phyloP scores from a whole-genome alignment of 192 early-diverging fungal genomes.

The Spizellomyces punctatus region DNA sequence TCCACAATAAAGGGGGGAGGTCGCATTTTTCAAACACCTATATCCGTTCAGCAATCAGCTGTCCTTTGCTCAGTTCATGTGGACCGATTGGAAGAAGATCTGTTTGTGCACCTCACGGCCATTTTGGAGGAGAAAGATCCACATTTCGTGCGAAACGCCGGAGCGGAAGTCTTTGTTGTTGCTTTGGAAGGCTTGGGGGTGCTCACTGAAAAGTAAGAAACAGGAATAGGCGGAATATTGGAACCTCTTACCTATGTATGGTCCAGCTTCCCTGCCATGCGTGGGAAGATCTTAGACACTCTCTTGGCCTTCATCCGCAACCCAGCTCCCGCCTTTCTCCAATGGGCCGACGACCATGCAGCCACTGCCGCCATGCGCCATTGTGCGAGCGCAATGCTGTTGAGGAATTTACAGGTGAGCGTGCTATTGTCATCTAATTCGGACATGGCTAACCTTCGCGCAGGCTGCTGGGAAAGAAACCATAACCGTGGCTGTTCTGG shows the following conservation, averaged over 20 bases:
- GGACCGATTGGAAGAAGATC: slow-evolving; percentile 5
- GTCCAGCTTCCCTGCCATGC: too few relatives aligned
- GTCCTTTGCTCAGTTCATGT: slow-evolving; percentile 16
- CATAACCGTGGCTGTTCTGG: slow-evolving; percentile 1
- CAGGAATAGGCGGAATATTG: neutral
- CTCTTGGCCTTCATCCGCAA: slow-evolving; percentile 4
- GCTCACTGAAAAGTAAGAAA: slow-evolving; percentile 11
- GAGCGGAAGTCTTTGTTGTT: slow-evolving; percentile 9
- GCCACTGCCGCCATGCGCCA: slow-evolving; percentile 19
- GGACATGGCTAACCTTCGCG: neutral
- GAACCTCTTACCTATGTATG: too few relatives aligned
- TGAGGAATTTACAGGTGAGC: slow-evolving; percentile 4
- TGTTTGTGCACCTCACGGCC: slow-evolving; percentile 1
- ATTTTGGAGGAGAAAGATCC: slow-evolving; percentile 7
- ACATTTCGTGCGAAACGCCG: neutral
- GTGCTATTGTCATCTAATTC: neutral
- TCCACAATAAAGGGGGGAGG: neutral
- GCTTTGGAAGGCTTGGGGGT: slow-evolving; percentile 16
- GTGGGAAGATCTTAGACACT: neutral
- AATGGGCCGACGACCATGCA: slow-evolving; percentile 14
- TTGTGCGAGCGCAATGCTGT: slow-evolving; percentile 14
- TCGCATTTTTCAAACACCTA: neutral
- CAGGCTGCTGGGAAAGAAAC: neutral
- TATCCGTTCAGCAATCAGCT: slow-evolving; percentile 8
- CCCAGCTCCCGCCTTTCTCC: slow-evolving; percentile 6